A percentile compares a stretch with the other conserved stretches of the same genome.
Conservation (phyloP, 139 green algal species). For the Tetraselmis striata region DNA sequence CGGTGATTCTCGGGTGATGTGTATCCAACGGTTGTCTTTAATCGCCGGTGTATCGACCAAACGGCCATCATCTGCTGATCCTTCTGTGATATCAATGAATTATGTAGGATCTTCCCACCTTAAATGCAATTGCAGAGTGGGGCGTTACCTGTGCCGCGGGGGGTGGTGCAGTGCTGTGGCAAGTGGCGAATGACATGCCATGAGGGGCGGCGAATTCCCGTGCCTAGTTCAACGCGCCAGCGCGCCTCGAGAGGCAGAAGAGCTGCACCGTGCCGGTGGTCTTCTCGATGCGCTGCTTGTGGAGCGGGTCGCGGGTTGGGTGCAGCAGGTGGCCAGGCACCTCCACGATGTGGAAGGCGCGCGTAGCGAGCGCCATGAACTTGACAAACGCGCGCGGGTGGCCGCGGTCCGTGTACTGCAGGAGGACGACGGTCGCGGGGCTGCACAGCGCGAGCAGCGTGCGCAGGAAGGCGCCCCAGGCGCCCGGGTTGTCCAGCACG, state of each 20-base stretch:
- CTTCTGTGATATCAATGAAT: too few relatives aligned
- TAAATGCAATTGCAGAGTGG: too few relatives aligned
- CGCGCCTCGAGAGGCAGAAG: background rate
- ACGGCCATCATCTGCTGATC: too few relatives aligned
- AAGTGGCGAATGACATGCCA: too few relatives aligned
- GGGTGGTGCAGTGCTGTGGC: too few relatives aligned
- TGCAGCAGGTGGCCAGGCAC: background rate
- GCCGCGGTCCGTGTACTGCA: background rate
- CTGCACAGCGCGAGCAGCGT: background rate
- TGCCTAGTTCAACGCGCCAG: too few relatives aligned
- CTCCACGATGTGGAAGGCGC: background rate
- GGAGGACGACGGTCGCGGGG: background rate
- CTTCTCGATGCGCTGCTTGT: background rate
- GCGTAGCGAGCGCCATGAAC: background rate
- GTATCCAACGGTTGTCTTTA: too few relatives aligned
- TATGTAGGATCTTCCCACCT: too few relatives aligned
- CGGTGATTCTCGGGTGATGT: too few relatives aligned
- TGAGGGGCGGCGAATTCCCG: too few relatives aligned
- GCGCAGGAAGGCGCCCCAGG: conserved; percentile 1
- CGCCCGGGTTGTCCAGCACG: conserved; percentile 6
- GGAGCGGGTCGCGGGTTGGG: background rate
- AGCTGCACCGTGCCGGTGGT: background rate
- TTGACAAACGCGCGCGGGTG: background rate
- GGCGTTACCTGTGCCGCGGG: too few relatives aligned
- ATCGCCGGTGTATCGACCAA: too few relatives aligned